Conservation (phyloP, 208 protist genomes). For the Blechomonas ayalai region DNA sequence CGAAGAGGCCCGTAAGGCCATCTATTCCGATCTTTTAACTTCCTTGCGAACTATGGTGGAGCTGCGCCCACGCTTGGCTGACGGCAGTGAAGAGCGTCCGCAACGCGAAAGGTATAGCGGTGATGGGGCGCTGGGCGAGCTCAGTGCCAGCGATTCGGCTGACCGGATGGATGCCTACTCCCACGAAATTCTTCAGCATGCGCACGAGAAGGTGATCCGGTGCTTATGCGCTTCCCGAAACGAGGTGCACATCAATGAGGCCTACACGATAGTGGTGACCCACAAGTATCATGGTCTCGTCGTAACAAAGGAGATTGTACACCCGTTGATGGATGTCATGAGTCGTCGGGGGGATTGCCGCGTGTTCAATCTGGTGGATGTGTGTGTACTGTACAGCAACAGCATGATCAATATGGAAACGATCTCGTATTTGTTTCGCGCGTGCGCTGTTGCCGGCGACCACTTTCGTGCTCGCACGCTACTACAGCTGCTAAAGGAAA, state of each 20-base stretch:
- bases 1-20: conserved; percentile 26
- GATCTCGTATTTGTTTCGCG: conserved; percentile 62
- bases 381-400: conserved; percentile 80
- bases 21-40: conserved; percentile 69
- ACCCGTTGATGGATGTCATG: conserved; percentile 49
- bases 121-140: not conserved
- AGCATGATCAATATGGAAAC: conserved; percentile 61
- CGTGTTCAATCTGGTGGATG: conserved; percentile 82
- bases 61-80: conserved; percentile 44
- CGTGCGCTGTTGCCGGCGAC: conserved; percentile 70
- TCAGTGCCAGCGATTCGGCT: not conserved
- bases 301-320: conserved; percentile 56
- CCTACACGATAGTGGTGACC: conserved; percentile 72
- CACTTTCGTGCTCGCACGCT: conserved; percentile 71
- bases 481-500: conserved; percentile 62
- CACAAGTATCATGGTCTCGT: conserved; percentile 86
- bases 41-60: conserved; percentile 75
- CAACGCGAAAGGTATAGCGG: not conserved
- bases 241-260: conserved; percentile 57
- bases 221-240: conserved; percentile 46
- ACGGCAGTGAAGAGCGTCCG: not conserved
- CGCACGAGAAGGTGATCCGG: conserved; percentile 41
- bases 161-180: conserved; percentile 14
- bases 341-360: conserved; percentile 67
- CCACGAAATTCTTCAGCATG: conserved; percentile 35